Evolutionary conservation across 495 filamentous ascomycete genomes (phyloP).

Genomic region (Talaromyces liani): DNA sequence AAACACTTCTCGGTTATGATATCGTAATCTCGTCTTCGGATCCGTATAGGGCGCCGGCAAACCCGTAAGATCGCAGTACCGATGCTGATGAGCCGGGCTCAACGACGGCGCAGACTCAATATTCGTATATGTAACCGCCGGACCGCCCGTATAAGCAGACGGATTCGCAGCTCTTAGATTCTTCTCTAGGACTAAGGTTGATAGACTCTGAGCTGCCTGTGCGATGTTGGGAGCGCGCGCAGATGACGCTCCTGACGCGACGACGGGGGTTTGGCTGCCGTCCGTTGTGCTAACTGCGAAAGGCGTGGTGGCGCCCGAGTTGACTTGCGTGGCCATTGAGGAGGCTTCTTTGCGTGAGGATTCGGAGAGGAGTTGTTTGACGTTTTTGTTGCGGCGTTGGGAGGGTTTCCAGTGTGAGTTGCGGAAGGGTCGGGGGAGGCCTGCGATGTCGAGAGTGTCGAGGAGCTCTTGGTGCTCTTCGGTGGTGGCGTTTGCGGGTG

Average conservation of each 20-base stretch:
- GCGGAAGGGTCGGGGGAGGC: constrained; percentile 76
- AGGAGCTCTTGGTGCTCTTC: constrained; percentile 58
- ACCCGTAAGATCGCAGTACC: constrained; percentile 94
- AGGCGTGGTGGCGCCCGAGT: constrained; percentile 74
- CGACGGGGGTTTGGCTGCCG: constrained; percentile 50
- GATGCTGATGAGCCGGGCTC: constrained; percentile 61
- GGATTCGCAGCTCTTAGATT: constrained; percentile 32
- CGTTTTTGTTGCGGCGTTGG: constrained; percentile 93
- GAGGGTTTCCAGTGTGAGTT: constrained; percentile 83
- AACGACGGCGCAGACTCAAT: constrained; percentile 86
- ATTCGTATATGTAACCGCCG: constrained; percentile 84
- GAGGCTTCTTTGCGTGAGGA: constrained; percentile 76
- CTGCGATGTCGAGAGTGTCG: constrained; percentile 80
- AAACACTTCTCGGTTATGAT: constrained; percentile 87
- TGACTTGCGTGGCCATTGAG: constrained; percentile 69
- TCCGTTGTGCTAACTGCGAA: constrained; percentile 44
- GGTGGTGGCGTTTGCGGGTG: constrained; percentile 34
- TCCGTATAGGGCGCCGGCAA: constrained; percentile 82
- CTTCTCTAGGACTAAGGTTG: constrained; percentile 78
- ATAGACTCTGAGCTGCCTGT: constrained; percentile 76
- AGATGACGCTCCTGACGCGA: constrained; percentile 28
- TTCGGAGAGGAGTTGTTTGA: constrained; percentile 94
- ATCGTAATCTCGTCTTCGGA: constrained; percentile 85
- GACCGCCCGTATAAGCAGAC: constrained; percentile 36
- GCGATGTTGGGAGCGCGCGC: constrained; percentile 62